Conservation (phyloP, 306 rosid species). For the Amphicarpaea edgeworthii region DNA sequence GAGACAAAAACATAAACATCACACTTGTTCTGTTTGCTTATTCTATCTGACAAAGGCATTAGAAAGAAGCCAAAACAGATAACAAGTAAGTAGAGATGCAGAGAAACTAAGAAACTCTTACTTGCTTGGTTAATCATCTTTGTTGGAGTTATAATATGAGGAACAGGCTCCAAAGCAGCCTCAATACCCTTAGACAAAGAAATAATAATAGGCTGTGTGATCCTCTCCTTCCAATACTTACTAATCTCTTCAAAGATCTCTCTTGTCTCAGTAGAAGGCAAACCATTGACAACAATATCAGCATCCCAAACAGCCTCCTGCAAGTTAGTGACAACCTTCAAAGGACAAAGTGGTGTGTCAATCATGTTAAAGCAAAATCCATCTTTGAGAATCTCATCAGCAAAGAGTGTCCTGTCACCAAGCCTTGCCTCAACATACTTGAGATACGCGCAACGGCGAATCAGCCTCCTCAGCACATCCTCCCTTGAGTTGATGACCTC, state of each 20-base stretch:
- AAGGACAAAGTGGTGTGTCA: constrained; percentile 88
- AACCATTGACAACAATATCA: constrained; percentile 90
- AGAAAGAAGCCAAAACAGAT: constrained; percentile 7
- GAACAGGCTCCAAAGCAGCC: constrained; percentile 87
- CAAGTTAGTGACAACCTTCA: constrained; percentile 92
- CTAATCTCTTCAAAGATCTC: constrained; percentile 92
- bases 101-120: constrained; percentile 55
- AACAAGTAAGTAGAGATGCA: neutral
- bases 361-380: constrained; percentile 96
- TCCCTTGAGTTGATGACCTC: constrained; percentile 91
- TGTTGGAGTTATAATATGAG: constrained; percentile 90
- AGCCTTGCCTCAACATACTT: constrained; percentile 95
- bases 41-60: constrained; percentile 10
- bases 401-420: constrained; percentile 81
- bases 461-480: constrained; percentile 87
- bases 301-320: constrained; percentile 99
- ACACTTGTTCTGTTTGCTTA: neutral
- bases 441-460: constrained; percentile 83
- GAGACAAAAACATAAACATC: neutral
- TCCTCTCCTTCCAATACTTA: constrained; percentile 88
- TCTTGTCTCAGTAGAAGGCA: constrained; percentile 90
- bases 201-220: constrained; percentile 80
- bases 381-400: constrained; percentile 93
- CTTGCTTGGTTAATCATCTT: constrained; percentile 87
- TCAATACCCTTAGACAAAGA: constrained; percentile 89